Evolutionary conservation across 2,329 filamentous ascomycete genomes (phyloP).

Genomic region (Colletotrichum sp.): DNA sequence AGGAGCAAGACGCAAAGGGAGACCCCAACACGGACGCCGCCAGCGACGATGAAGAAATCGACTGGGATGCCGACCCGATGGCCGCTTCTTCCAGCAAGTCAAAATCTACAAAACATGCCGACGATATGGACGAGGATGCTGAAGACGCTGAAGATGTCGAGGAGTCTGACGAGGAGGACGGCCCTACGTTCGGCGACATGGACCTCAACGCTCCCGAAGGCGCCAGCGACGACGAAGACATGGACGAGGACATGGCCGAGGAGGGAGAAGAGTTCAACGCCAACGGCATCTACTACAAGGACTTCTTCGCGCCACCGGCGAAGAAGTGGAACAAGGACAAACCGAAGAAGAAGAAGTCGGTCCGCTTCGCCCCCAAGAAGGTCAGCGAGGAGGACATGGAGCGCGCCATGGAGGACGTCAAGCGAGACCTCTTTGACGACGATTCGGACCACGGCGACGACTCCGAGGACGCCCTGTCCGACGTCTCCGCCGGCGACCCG

Average conservation of each 20-base stretch:
- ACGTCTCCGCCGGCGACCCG: slow-evolving; percentile 71
- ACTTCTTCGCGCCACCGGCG: slow-evolving; percentile 90
- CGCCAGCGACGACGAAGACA: slow-evolving; percentile 67
- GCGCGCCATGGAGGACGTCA: slow-evolving; percentile 84
- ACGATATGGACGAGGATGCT: slow-evolving; percentile 32
- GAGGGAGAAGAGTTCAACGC: slow-evolving; percentile 66
- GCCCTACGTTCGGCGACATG: slow-evolving; percentile 84
- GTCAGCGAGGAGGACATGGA: slow-evolving; percentile 73
- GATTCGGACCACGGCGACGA: slow-evolving; percentile 64
- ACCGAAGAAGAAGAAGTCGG: slow-evolving; percentile 43
- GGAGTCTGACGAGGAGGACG: slow-evolving; percentile 70
- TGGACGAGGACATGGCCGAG: slow-evolving; percentile 59
- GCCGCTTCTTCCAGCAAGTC: slow-evolving; percentile 33
- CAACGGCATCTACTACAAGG: slow-evolving; percentile 87
- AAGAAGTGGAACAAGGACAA: slow-evolving; percentile 65
- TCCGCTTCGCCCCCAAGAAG: slow-evolving; percentile 43
- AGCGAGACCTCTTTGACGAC: slow-evolving; percentile 90
- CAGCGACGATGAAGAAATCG: slow-evolving; percentile 78
- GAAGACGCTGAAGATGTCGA: slow-evolving; percentile 31
- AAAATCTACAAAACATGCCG: slow-evolving; percentile 31
- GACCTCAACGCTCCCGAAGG: slow-evolving; percentile 77
- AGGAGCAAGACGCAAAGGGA: slow-evolving; percentile 81
- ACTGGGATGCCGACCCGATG: slow-evolving; percentile 85
- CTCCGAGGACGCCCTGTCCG: slow-evolving; percentile 68
- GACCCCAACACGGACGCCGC: slow-evolving; percentile 76